phyloP scores from a whole-genome alignment of 352 stramenopile genomes.

The Phytopythium delawarense region DNA sequence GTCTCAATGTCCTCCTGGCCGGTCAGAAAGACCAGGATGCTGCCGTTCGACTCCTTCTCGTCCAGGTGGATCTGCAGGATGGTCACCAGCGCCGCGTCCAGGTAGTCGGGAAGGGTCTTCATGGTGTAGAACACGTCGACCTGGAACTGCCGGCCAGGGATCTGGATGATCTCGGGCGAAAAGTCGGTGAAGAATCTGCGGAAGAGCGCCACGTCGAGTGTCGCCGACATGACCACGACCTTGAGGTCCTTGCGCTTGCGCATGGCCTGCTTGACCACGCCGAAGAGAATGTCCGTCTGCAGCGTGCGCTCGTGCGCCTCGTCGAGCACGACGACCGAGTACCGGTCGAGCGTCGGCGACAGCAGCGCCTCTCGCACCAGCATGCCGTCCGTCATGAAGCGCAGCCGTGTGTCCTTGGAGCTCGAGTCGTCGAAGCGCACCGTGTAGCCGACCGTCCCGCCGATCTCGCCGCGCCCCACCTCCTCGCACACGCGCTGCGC shows the following conservation, averaged over 20 bases:
- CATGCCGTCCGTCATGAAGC: constrained; percentile 93
- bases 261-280: constrained; percentile 84
- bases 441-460: constrained; percentile 86
- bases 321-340: constrained; percentile 85
- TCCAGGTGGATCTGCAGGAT: constrained; percentile 91
- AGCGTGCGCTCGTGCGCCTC: constrained; percentile 86
- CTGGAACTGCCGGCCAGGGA: constrained; percentile 85
- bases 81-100: constrained; percentile 85
- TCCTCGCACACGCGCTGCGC: constrained; percentile 79
- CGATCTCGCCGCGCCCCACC: constrained; percentile 37
- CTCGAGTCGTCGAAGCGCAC: constrained; percentile 94
- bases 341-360: constrained; percentile 62
- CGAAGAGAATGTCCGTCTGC: constrained; percentile 89
- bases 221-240: constrained; percentile 98
- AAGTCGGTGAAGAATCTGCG: constrained; percentile 91
- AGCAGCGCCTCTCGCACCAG: constrained; percentile 89
- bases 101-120: constrained; percentile 87
- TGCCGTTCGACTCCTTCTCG: constrained; percentile 65
- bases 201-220: constrained; percentile 94
- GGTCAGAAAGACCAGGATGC: constrained; percentile 94
- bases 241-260: constrained; percentile 84
- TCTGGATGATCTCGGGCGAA: constrained; percentile 74
- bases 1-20: constrained; percentile 97
- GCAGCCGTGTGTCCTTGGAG: constrained; percentile 85
- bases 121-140: constrained; percentile 89